Base-by-base conservation (phyloP, 176 grass and related monocot genomes). In the Triticum dicoccoides region DNA sequence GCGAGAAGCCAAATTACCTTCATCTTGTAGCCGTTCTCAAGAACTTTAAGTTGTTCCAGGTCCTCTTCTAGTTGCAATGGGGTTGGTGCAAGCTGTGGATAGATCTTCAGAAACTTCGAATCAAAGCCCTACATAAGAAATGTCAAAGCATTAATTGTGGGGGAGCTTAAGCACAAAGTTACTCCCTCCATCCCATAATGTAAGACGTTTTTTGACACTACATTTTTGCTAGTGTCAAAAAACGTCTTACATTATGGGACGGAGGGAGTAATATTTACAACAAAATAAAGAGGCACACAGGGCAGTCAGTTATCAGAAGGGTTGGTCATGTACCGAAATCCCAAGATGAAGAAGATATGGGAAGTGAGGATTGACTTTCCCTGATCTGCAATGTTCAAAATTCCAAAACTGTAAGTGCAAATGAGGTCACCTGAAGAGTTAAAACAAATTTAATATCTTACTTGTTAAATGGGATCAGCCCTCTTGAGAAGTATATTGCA, bases 301-400 rank as follows among this genome's bases (percentile, higher is more conserved):
- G 69, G 4, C 4, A 44, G 10, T 29, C 4, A 44, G 20, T 29
- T 38, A 80, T 77, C 58, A 23, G 23, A 75, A 79, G 32, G 72
- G 27, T 45, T 14, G n/a, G 69, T 82, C 61, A 67, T n/a, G 61
- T 89, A 99, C 94, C 89, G 91, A 81, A 78, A 99, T 99, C 69
- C 97, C 97, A 47, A 99, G 86, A 88, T 99, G 97, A 88, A 99
- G 97, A 80, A 94, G 97, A 83, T 99, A 99, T 10, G 94, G 94
- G 74, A 87, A 96, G 9, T 90, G 71, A 30, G 87, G 80, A 86
- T 92, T 99, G 78, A 88, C 83, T 83, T 94, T 83, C 65, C 94
- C 94, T 69, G 92, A 96, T 80, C 92, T 99, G 87, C 82, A 91
- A 92, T 89, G 85, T 72, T 89, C 37, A 61, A 69, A 65, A 2